Evolutionary conservation across 1,284 basidiomycete species (phyloP).

Genomic region (Ustilago shanxiensis): DNA sequence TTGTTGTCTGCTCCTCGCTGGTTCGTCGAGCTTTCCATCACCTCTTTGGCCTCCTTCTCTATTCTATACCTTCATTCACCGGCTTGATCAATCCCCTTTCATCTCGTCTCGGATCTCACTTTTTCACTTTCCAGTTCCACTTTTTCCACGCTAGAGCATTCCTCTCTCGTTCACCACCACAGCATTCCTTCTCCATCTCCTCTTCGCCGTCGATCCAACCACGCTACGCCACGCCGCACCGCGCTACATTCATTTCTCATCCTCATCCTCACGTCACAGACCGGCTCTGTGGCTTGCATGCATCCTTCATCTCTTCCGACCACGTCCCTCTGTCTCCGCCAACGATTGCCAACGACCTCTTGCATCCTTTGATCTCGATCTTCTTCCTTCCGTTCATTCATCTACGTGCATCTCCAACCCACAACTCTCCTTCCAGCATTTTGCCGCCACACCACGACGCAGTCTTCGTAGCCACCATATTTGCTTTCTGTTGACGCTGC

Average conservation of each 20-base stretch:
- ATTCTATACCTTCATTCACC: conserved; percentile 9
- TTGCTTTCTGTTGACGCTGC: not conserved
- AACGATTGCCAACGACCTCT: conserved; percentile 10
- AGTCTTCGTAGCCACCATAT: not conserved
- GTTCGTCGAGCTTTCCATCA: conserved; percentile 25
- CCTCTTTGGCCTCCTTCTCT: not conserved
- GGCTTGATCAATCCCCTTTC: conserved; percentile 1
- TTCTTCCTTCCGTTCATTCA: not conserved
- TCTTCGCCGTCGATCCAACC: not conserved
- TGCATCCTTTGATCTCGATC: not conserved
- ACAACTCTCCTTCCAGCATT: not conserved
- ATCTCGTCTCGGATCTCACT: not conserved
- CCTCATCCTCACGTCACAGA: conserved; percentile 24
- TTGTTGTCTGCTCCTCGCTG: conserved; percentile 25
- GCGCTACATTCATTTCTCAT: conserved; percentile 19
- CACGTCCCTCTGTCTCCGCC: conserved; percentile 17
- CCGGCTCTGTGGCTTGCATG: conserved; percentile 45
- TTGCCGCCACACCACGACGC: not conserved
- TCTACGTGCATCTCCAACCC: conserved; percentile 3
- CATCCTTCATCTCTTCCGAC: conserved; percentile 10
- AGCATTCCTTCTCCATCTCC: not conserved
- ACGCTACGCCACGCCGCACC: conserved; percentile 1
- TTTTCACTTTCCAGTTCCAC: not conserved
- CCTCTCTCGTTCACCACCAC: not conserved
- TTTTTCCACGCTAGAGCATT: not conserved